These are phyloP conservation scores for Botrytis deweyae DNA, from an alignment of 2,329 filamentous ascomycete genomes.

Conservation along the genomic window DNA sequence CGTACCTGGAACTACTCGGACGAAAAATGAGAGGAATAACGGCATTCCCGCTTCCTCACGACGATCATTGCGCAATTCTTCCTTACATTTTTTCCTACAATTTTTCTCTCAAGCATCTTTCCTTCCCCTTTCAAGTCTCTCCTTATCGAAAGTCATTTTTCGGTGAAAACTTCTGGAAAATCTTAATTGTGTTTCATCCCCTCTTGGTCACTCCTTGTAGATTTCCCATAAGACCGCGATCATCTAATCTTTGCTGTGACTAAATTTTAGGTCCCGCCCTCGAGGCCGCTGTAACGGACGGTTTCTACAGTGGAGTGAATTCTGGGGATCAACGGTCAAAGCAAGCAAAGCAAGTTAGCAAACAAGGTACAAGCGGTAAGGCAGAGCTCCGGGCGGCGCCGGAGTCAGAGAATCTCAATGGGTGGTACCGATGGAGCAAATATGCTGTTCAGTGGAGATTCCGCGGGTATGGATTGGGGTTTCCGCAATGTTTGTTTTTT, in stretches of 20 bases:
- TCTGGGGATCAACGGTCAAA: neutral
- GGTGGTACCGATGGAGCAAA: neutral
- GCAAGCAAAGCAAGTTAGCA: neutral
- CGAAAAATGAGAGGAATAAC: neutral
- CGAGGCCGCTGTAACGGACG: neutral
- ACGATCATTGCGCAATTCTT: slow-evolving; percentile 18
- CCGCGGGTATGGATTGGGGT: neutral
- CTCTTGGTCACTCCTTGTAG: slow-evolving; percentile 3
- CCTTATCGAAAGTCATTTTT: neutral
- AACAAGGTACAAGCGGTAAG: slow-evolving; percentile 11
- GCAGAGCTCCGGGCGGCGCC: slow-evolving; percentile 5
- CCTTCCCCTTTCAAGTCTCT: neutral
- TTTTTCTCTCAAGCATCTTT: neutral
- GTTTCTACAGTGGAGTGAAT: slow-evolving; percentile 1
- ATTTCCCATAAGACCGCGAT: neutral
- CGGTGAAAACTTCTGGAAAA: neutral
- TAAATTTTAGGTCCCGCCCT: neutral
- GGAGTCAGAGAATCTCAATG: neutral
- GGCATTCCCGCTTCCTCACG: neutral
- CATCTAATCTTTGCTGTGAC: neutral
- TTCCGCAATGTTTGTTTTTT: neutral
- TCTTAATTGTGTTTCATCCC: neutral
- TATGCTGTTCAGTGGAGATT: slow-evolving; percentile 2
- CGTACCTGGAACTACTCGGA: neutral
- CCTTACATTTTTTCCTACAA: slow-evolving; percentile 4